Evolutionary conservation across 2,329 filamentous ascomycete genomes (phyloP).

Genomic region (Cladosporium sp.): DNA sequence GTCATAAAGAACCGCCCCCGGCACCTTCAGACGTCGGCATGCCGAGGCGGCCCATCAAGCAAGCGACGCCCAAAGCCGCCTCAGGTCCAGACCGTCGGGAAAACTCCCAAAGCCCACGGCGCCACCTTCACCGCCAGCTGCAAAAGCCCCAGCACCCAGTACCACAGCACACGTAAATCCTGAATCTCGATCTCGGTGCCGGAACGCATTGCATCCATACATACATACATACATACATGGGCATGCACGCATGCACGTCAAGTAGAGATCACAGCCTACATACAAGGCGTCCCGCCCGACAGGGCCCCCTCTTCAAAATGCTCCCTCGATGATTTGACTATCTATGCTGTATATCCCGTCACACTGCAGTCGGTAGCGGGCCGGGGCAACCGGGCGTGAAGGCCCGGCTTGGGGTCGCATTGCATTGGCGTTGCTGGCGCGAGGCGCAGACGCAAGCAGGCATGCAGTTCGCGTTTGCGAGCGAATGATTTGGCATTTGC

Average conservation of each 20-base stretch:
- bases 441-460: background rate
- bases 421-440: background rate
- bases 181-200: background rate
- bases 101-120: background rate
- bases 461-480: background rate
- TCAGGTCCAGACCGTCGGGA: slow-evolving; percentile 8
- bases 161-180: background rate
- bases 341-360: background rate
- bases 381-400: slow-evolving; percentile 5
- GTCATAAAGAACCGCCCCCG: background rate
- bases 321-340: background rate
- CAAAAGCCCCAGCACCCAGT: background rate
- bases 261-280: background rate
- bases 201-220: background rate
- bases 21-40: slow-evolving; percentile 3
- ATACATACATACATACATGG: background rate
- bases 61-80: background rate
- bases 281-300: background rate
- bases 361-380: slow-evolving; percentile 5
- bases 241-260: background rate
- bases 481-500: slow-evolving; percentile 8
- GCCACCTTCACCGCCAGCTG: slow-evolving; percentile 1
- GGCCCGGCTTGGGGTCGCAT: background rate
- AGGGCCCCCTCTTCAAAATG: background rate
- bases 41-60: background rate